These are phyloP conservation scores for Gynandropsis gynandra DNA, from an alignment of 345 rosid genomes.

Conservation along the genomic window DNA sequence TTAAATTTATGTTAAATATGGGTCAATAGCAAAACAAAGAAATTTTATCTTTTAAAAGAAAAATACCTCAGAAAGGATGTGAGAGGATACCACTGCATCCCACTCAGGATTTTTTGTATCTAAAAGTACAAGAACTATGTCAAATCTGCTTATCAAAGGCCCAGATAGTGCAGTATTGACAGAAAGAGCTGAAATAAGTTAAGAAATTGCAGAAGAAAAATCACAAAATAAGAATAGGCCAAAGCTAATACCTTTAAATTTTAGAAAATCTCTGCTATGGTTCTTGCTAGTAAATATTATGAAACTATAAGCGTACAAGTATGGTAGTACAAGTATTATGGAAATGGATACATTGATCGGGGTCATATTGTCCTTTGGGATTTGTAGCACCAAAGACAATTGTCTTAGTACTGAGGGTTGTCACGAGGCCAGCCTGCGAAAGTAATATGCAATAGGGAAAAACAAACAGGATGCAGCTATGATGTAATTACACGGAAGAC, in stretches of 20 bases:
- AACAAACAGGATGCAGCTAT: conserved; percentile 1
- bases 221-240: not conserved
- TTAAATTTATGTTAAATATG: not conserved
- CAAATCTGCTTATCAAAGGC: conserved; percentile 91
- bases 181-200: conserved; percentile 69
- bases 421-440: conserved; percentile 93
- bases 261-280: not conserved
- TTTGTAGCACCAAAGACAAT: conserved; percentile 93
- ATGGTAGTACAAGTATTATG: conserved; percentile 7
- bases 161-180: conserved; percentile 94
- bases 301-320: not conserved
- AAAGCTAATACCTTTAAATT: not conserved
- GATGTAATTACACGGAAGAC: not conserved
- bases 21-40: not conserved
- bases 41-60: not conserved
- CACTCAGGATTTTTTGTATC: conserved; percentile 97
- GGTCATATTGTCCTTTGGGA: conserved; percentile 98
- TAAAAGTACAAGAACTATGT: conserved; percentile 82
- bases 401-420: conserved; percentile 84
- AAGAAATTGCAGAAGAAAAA: conserved; percentile 30
- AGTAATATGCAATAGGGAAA: conserved; percentile 7
- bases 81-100: conserved; percentile 97
- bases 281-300: no score
- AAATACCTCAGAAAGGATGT: conserved; percentile 82
- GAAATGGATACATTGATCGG: conserved; percentile 70